Conservation (phyloP, 768 basidiomycete genomes). For the Boletus vinaceobasis region DNA sequence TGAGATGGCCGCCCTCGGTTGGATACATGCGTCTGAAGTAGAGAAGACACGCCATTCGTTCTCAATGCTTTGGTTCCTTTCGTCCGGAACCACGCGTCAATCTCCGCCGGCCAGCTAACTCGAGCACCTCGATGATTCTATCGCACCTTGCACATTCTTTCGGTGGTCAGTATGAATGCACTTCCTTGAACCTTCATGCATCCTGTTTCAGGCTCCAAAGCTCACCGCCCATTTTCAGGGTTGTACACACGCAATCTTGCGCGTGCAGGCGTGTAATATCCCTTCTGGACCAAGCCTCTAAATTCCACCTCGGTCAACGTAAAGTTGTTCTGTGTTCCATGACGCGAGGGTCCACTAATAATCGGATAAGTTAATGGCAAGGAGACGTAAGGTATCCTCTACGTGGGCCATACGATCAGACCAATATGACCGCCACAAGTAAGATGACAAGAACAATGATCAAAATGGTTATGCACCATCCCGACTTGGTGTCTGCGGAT, state of each 20-base stretch:
- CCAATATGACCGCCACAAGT: slow-evolving; percentile 74
- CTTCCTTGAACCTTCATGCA: neutral
- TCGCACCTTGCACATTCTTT: neutral
- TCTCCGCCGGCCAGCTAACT: neutral
- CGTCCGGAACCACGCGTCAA: neutral
- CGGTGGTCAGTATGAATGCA: neutral
- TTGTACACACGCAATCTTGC: neutral
- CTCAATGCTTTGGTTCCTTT: neutral
- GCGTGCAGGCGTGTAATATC: neutral
- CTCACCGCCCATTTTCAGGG: neutral
- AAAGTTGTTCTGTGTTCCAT: neutral
- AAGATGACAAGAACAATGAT: slow-evolving; percentile 76
- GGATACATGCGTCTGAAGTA: neutral
- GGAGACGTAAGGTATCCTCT: slow-evolving; percentile 9
- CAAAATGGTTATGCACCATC: slow-evolving; percentile 86
- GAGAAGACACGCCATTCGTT: neutral
- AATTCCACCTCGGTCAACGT: neutral
- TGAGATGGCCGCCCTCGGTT: neutral
- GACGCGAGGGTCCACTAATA: neutral
- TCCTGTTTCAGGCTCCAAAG: neutral
- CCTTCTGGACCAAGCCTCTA: neutral
- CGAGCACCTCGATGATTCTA: neutral
- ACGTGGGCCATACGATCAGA: slow-evolving; percentile 36
- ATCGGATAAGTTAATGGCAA: slow-evolving; percentile 15
- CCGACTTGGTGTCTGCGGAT: slow-evolving; percentile 71